Percentiles rank a stretch among this genome's conserved stretches.
Evolutionary conservation across 2,329 filamentous ascomycete genomes (phyloP).

Genomic region (Lasiodiplodia citricola): DNA sequence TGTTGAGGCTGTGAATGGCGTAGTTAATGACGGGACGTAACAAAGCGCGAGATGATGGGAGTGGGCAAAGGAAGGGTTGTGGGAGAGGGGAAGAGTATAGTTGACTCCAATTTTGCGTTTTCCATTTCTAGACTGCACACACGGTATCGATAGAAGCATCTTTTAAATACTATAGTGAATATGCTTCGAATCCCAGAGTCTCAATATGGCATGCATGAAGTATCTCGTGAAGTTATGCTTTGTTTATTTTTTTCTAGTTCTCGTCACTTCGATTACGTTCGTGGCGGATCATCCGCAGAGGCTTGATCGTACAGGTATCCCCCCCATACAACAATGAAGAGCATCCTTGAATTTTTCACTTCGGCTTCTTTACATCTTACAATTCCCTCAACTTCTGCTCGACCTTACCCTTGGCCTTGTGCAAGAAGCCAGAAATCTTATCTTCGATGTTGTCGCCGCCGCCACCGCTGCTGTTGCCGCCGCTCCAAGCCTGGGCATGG

Average conservation of each 20-base stretch:
- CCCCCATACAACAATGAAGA: background rate
- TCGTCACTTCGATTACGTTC: background rate
- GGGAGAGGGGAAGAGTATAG: background rate
- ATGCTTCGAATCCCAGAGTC: background rate
- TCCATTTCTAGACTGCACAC: background rate
- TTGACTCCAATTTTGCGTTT: background rate
- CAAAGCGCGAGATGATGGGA: background rate
- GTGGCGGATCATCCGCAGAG: background rate
- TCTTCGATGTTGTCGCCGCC: constrained; percentile 2
- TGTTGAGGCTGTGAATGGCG: background rate
- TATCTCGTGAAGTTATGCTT: background rate
- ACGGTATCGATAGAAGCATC: background rate
- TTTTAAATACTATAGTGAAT: background rate
- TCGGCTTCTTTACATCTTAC: constrained; percentile 1
- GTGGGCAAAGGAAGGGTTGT: background rate
- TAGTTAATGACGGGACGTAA: background rate
- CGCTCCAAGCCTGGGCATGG: constrained; percentile 2
- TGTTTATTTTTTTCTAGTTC: background rate
- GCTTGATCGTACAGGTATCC: background rate
- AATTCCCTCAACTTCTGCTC: constrained; percentile 26
- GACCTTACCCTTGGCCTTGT: constrained; percentile 25
- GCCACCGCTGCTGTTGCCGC: background rate
- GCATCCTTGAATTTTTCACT: background rate
- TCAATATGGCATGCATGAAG: background rate
- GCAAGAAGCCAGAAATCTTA: constrained; percentile 17